Evolutionary conservation across 2,329 filamentous ascomycete genomes (phyloP).

Genomic region (Zalaria obscura): DNA sequence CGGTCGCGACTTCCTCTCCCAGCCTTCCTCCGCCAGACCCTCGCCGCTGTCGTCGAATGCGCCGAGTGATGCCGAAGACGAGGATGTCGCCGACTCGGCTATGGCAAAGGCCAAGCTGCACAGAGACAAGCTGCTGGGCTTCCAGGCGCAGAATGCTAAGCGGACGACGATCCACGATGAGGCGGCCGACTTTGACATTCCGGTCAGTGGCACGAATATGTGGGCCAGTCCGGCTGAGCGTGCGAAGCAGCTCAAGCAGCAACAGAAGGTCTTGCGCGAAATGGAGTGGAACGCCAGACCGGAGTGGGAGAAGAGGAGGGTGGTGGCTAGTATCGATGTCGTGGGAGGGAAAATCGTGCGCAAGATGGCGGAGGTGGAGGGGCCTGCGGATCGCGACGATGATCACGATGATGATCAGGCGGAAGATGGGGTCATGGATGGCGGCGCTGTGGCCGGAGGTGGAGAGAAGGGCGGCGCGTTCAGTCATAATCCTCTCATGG

Average conservation of each 20-base stretch:
- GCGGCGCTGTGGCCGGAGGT: conserved; percentile 16
- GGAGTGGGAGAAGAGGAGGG: conserved; percentile 76
- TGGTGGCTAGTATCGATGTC: conserved; percentile 75
- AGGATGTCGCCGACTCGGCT: conserved; percentile 35
- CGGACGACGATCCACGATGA: conserved; percentile 80
- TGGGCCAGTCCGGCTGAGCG: conserved; percentile 78
- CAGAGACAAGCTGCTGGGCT: conserved; percentile 64
- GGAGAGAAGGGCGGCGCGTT: conserved; percentile 40
- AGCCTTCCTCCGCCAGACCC: conserved; percentile 18
- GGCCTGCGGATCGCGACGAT: conserved; percentile 38
- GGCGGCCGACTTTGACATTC: conserved; percentile 58
- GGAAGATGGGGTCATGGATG: conserved; percentile 15
- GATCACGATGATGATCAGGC: conserved; percentile 37
- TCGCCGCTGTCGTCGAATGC: conserved; percentile 20
- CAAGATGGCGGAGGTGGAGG: conserved; percentile 47
- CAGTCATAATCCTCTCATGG: conserved; percentile 53
- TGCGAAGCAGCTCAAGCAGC: conserved; percentile 67
- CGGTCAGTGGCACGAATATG: conserved; percentile 48
- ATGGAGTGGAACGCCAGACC: conserved; percentile 75
- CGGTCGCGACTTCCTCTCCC: conserved; percentile 20
- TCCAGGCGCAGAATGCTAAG: conserved; percentile 73
- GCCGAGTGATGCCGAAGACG: conserved; percentile 16
- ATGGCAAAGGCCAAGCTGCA: conserved; percentile 61
- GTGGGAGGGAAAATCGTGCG: conserved; percentile 63
- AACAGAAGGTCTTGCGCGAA: conserved; percentile 71